phyloP scores from a whole-genome alignment of 768 basidiomycete genomes.

The Lepiota venenata region DNA sequence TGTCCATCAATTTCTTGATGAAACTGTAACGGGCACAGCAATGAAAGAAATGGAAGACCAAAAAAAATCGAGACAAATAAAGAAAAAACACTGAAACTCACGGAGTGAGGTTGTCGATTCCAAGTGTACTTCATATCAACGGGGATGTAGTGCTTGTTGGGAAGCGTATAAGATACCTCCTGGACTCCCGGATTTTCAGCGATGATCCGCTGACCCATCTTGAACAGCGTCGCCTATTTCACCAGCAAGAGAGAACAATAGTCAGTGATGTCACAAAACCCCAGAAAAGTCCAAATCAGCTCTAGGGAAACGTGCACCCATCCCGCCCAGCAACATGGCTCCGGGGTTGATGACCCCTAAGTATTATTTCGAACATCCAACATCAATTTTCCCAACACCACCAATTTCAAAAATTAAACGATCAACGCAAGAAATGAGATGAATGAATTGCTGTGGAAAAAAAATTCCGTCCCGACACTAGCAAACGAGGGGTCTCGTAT shows the following conservation, averaged over 20 bases:
- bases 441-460: no score
- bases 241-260: no score
- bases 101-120: slow-evolving; percentile 69
- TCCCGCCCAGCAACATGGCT: no score
- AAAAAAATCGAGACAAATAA: neutral
- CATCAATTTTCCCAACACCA: neutral
- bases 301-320: neutral
- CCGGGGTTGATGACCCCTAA: no score
- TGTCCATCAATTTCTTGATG: neutral
- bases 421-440: neutral
- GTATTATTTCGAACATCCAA: no score
- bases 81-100: slow-evolving; percentile 26
- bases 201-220: slow-evolving; percentile 78
- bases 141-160: slow-evolving; percentile 95
- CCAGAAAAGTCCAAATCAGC: no score
- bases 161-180: slow-evolving; percentile 68
- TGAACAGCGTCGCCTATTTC: slow-evolving; percentile 82
- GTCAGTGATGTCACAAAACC: no score
- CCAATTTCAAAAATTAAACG: neutral
- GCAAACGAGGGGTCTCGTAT: no score
- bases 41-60: neutral
- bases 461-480: no score
- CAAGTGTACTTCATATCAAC: slow-evolving; percentile 78
- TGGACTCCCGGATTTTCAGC: slow-evolving; percentile 57
- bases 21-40: neutral